Evolutionary conservation across 345 rosid species (phyloP), one percentile per base, ranked within the genome.

Genomic region (Sisymbrium altissimum): DNA sequence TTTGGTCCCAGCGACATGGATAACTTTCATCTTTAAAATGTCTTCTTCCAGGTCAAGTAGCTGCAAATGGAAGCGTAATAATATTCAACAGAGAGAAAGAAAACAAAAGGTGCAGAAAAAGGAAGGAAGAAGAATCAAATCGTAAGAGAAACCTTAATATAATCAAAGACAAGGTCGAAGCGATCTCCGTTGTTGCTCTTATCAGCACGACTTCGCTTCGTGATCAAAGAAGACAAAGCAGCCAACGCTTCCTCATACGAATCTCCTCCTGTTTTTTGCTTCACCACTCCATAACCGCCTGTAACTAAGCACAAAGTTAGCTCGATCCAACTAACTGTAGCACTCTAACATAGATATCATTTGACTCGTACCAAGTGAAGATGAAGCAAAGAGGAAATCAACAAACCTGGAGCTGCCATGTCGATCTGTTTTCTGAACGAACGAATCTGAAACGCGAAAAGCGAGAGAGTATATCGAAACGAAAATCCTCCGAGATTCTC

Each of bases 1-100:
- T 81, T 95, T 95, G 21, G 99, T 92, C 50, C 99, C 99, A 53
- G 99, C 99, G 2, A 95, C 97, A 60, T 95, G 99, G 43, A 95
- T 89, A 50, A 95, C 80, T 80, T 92, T 95, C 96, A 95, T 81
- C 72, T 88, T 77, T 3, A 82, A 78, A 64, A 95, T 83, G 29
- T 88, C 85, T 55, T 90, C 94, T 25, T 89, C 98, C 80, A 92
- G 77, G 53, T 92, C 96, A 75, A 95, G 82, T 3, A 89, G 83
- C 99, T 95, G 30, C 38, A 71, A 48, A 72, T 58, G 3, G 4
- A 48, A 57, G 0, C 21, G 25, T 55, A 36, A 66, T 55, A 36
- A 66, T 1, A 14, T 33, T 57, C 18, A 67, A 7, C 35, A 76
- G 38, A 45, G 9, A 15, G 0, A 4, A 10, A n/a, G 6, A 53